phyloP scores from a whole-genome alignment of 208 protist genomes.

The Strigomonas culicis region DNA sequence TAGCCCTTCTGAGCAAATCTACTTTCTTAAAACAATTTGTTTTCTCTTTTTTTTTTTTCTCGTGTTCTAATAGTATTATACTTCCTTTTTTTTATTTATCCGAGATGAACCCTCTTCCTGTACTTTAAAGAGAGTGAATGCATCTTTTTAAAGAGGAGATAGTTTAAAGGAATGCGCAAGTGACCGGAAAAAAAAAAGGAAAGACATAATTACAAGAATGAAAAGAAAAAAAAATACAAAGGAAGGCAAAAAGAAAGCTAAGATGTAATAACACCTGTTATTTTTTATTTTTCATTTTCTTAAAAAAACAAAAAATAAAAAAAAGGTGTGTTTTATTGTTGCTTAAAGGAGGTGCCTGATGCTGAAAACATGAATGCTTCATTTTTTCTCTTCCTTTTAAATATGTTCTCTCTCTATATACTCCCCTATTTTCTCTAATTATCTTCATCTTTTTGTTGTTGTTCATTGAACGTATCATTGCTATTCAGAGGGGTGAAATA shows the following conservation, averaged over 20 bases:
- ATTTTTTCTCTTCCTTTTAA: slow-evolving; percentile 4
- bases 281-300: slow-evolving; percentile 13
- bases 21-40: neutral
- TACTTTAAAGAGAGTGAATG: too few relatives aligned
- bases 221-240: too few relatives aligned
- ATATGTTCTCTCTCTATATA: neutral
- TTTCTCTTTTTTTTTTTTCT: slow-evolving; percentile 6
- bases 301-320: slow-evolving; percentile 5
- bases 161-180: too few relatives aligned
- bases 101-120: too few relatives aligned
- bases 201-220: slow-evolving; percentile 2
- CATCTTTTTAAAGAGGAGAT: too few relatives aligned
- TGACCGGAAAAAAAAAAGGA: too few relatives aligned
- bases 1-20: neutral
- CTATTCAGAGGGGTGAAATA: slow-evolving; percentile 1
- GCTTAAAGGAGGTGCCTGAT: slow-evolving; percentile 3
- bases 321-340: neutral
- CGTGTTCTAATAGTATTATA: too few relatives aligned
- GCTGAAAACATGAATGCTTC: neutral
- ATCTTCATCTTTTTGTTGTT: neutral
- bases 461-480: neutral
- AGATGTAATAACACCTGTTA: slow-evolving; percentile 10
- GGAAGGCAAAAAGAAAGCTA: slow-evolving; percentile 2
- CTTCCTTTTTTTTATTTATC: too few relatives aligned
- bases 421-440: neutral